These are phyloP conservation scores for Simplicillium sp. DNA, from an alignment of 2,329 filamentous ascomycete species.

Conservation along the genomic window DNA sequence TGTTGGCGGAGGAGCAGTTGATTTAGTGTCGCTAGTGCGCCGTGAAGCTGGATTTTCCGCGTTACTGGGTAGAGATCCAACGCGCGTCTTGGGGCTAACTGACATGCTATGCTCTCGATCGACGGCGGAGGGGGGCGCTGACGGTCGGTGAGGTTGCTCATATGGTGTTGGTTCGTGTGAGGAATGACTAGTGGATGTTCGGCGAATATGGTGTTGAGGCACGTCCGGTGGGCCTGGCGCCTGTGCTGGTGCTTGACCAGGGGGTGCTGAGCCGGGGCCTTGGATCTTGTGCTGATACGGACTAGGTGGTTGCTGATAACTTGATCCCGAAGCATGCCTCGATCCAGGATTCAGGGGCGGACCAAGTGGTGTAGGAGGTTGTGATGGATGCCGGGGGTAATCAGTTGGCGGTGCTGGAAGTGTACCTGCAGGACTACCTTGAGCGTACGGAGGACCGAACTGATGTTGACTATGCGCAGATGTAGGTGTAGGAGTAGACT, in stretches of 20 bases:
- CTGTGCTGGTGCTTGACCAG: slow-evolving; percentile 2
- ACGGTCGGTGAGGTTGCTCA: slow-evolving; percentile 16
- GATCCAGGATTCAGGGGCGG: slow-evolving; percentile 31
- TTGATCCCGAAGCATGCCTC: slow-evolving; percentile 1
- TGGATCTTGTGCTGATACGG: slow-evolving; percentile 46
- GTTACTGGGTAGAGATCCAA: slow-evolving; percentile 41
- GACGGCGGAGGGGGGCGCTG: slow-evolving; percentile 10
- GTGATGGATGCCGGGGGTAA: slow-evolving; percentile 39
- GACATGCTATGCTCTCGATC: slow-evolving; percentile 64
- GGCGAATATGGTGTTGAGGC: slow-evolving; percentile 5
- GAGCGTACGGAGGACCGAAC: slow-evolving; percentile 38
- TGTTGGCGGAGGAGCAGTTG: slow-evolving; percentile 3
- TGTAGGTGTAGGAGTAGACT: slow-evolving; percentile 52
- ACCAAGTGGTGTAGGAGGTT: slow-evolving; percentile 44
- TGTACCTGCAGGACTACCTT: slow-evolving; percentile 42
- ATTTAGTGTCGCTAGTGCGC: slow-evolving; percentile 16
- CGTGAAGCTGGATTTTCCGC: slow-evolving; percentile 17
- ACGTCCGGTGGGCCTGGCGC: slow-evolving; percentile 3
- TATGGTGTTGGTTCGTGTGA: slow-evolving; percentile 32
- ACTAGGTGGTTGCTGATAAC: slow-evolving; percentile 34
- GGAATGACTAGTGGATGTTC: slow-evolving; percentile 28
- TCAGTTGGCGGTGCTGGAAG: slow-evolving; percentile 32
- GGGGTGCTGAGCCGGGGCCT: neutral
- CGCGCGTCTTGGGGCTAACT: slow-evolving; percentile 68
- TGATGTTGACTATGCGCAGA: slow-evolving; percentile 51